Evolutionary conservation across 1,284 basidiomycete species (phyloP), one percentile per base, ranked within the genome.

Genomic region (Ceratobasidium theobromae): DNA sequence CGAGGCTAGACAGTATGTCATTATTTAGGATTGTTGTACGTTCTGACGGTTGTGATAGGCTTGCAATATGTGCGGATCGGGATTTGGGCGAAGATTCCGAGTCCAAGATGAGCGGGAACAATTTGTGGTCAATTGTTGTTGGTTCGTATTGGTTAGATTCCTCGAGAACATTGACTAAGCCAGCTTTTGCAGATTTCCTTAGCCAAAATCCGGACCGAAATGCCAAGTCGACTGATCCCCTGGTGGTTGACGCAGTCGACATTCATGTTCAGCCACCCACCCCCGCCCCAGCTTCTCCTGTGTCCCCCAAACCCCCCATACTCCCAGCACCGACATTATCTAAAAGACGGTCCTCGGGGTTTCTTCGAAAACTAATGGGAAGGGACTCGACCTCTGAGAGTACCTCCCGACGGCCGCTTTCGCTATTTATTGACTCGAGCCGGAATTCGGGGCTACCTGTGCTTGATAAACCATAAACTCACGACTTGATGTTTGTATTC

Each of bases 1-100:
- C 43, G 89, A 93, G 76, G 89, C 90, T 18, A 78, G 85, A 25
- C 77, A 81, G 72, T 77, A 92, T 40, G 88, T 88, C 25, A 81
- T 80, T 64, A 1, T 46, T 33, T 8, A 9, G 14, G 33, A 9
- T 52, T 11, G 53, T 18, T 28, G 3, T 11, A 40, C 3, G 14
- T 28, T 23, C 35, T 62, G n/a, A 27, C 23, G 12, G 16, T 16
- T 38, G 5, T 27, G n/a, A 27, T 52, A 62, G 58, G 48, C 58
- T 62, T 16, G 58, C 58, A 21, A 46, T 62, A 18, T 62, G 58
- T 51, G 89, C 89, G 11, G 89, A 91, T 72, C 80, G 83, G 72
- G 79, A 82, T 18, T 77, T 85, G 49, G 70, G 86, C n/a, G 84
- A 86, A 69, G 78, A 78, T n/a, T n/a, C n/a, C 64, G 72, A 79